Evolutionary conservation across 169 alveolate genomes (phyloP).

Genomic region (Babesia bigemina): DNA sequence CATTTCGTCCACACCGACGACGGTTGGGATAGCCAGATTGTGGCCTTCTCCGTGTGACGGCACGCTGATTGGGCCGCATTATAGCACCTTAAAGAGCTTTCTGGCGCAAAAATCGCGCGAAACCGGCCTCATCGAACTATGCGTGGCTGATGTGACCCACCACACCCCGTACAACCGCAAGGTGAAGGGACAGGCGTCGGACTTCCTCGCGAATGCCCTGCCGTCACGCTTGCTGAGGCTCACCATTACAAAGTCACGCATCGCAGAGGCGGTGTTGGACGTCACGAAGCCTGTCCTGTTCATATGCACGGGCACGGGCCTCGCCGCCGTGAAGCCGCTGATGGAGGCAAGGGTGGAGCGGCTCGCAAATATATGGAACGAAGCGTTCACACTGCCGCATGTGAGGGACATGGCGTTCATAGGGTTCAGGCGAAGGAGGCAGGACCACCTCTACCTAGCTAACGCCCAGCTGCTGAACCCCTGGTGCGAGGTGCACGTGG

Average conservation of each 20-base stretch:
- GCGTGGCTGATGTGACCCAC: conserved; percentile 40
- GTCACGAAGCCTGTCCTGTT: conserved; percentile 46
- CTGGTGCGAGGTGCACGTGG: conserved; percentile 48
- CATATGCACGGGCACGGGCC: conserved; percentile 66
- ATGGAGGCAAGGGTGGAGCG: conserved; percentile 38
- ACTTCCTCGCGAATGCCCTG: conserved; percentile 16
- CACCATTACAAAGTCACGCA: neutral
- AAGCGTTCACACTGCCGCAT: conserved; percentile 7
- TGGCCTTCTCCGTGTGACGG: neutral
- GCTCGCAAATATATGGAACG: conserved; percentile 23
- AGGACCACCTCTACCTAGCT: conserved; percentile 47
- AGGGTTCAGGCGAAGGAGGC: conserved; percentile 56
- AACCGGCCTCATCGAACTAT: conserved; percentile 48
- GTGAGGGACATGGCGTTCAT: conserved; percentile 56
- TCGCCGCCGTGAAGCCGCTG: conserved; percentile 55
- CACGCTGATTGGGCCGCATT: neutral
- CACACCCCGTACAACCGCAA: conserved; percentile 37
- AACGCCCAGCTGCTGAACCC: conserved; percentile 25
- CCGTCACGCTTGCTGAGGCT: conserved; percentile 15
- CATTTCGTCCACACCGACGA: conserved; percentile 42
- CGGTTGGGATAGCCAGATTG: conserved; percentile 13
- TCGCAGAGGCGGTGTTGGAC: conserved; percentile 21
- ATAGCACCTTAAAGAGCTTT: conserved; percentile 25
- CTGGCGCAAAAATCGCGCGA: neutral
- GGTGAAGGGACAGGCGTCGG: conserved; percentile 46